Evolutionary conservation across 2,329 filamentous ascomycete genomes (phyloP).

Genomic region (Paecilomyces variotii): DNA sequence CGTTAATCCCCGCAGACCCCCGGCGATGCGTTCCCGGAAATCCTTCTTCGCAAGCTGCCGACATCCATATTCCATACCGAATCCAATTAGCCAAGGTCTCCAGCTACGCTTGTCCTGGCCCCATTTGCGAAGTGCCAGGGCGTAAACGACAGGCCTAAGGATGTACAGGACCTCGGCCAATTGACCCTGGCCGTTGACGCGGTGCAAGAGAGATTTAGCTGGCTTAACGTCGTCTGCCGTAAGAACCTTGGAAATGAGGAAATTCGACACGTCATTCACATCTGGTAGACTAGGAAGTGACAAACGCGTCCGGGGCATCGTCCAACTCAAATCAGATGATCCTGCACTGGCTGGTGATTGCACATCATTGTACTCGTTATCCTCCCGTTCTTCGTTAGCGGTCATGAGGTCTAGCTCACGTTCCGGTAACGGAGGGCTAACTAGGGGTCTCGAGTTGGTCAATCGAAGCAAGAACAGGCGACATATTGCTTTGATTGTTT

Average conservation of each 20-base stretch:
- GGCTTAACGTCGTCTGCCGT: conserved; percentile 96
- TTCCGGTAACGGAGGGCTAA: conserved; percentile 78
- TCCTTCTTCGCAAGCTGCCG: conserved; percentile 71
- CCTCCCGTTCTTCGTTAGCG: conserved; percentile 46
- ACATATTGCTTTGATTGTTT: conserved; percentile 79
- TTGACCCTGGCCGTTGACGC: conserved; percentile 62
- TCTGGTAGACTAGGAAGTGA: conserved; percentile 76
- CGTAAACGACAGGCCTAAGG: conserved; percentile 78
- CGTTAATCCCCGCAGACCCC: conserved; percentile 68
- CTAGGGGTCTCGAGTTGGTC: conserved; percentile 72
- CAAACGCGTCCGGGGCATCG: conserved; percentile 89
- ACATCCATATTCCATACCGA: conserved; percentile 79
- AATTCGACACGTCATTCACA: conserved; percentile 72
- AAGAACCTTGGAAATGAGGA: conserved; percentile 80
- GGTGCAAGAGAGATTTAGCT: conserved; percentile 76
- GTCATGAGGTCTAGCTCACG: conserved; percentile 66
- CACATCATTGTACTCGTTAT: conserved; percentile 43
- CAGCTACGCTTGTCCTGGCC: conserved; percentile 69
- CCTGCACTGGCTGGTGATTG: conserved; percentile 35
- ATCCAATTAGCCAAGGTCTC: conserved; percentile 83
- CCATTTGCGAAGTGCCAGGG: conserved; percentile 67
- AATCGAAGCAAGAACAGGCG: conserved; percentile 70
- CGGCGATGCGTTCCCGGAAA: conserved; percentile 54
- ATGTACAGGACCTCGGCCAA: conserved; percentile 89
- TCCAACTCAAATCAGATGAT: conserved; percentile 54